phyloP scores from a whole-genome alignment of 805 yeast species.

The Diddensiella transvaalensis region DNA sequence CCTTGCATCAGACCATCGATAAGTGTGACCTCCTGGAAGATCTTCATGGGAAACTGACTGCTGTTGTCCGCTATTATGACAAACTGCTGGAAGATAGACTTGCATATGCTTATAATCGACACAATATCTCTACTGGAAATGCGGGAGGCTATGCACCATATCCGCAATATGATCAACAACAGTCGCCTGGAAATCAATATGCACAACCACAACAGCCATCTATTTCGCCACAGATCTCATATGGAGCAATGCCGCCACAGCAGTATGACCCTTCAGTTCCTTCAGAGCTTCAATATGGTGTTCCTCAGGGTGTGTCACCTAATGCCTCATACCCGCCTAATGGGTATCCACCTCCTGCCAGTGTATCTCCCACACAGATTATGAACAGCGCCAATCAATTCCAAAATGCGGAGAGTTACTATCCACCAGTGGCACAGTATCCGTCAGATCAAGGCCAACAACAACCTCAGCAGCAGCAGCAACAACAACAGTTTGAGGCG shows the following conservation, averaged over 20 bases:
- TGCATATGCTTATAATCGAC: constrained; percentile 35
- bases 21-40: constrained; percentile 66
- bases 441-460: too few relatives aligned
- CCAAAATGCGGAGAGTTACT: background rate
- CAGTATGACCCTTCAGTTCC: constrained; percentile 2
- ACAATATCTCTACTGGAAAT: constrained; percentile 11
- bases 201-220: background rate
- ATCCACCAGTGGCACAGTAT: constrained; percentile 17
- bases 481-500: background rate
- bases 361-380: constrained; percentile 11
- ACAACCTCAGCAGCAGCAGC: constrained; percentile 5
- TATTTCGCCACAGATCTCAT: background rate
- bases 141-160: constrained; percentile 5
- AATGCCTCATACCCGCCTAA: background rate
- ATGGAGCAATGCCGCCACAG: constrained; percentile 1
- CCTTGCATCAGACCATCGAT: constrained; percentile 53
- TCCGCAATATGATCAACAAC: background rate
- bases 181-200: constrained; percentile 1
- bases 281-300: constrained; percentile 1
- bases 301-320: background rate
- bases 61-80: constrained; percentile 74
- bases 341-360: constrained; percentile 5
- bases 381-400: constrained; percentile 8
- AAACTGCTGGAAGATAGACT: constrained; percentile 59
- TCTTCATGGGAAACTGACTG: constrained; percentile 72